These are phyloP conservation scores for Suhomyces terraborum DNA, from an alignment of 1,139 yeast genomes.

Conservation along the genomic window DNA sequence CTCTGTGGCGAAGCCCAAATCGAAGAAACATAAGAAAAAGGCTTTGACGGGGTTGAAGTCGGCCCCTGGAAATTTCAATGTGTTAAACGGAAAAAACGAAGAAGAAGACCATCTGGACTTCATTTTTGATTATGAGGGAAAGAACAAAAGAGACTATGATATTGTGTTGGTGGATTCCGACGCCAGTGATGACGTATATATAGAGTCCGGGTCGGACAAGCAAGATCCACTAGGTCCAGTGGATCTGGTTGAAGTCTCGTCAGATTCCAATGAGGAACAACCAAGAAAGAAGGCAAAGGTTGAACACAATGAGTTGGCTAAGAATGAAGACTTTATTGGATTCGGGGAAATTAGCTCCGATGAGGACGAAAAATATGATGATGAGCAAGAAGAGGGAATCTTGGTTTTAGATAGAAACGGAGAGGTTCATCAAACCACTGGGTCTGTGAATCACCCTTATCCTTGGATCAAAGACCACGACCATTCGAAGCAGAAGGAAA, in stretches of 20 bases:
- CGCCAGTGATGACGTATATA: conserved; percentile 31
- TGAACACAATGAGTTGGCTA: conserved; percentile 38
- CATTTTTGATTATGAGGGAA: conserved; percentile 24
- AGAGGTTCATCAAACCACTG: conserved; percentile 28
- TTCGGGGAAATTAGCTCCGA: conserved; percentile 55
- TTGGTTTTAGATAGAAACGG: conserved; percentile 25
- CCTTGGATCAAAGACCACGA: conserved; percentile 85
- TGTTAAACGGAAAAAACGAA: conserved; percentile 23
- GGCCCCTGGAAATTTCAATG: conserved; percentile 23
- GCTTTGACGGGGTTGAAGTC: conserved; percentile 14
- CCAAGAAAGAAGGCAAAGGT: conserved; percentile 16
- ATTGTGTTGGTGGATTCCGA: conserved; percentile 32
- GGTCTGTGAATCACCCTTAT: conserved; percentile 35
- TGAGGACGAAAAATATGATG: conserved; percentile 35
- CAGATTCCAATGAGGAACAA: conserved; percentile 19
- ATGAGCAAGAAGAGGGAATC: conserved; percentile 27
- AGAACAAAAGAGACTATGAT: conserved; percentile 20
- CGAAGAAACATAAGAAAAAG: conserved; percentile 25
- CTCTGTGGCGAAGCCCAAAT: conserved; percentile 19
- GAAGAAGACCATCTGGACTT: conserved; percentile 24
- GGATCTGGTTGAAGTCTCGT: conserved; percentile 29
- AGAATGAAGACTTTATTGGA: conserved; percentile 61
- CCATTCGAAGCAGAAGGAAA: conserved; percentile 71
- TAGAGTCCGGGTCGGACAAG: too few relatives aligned
- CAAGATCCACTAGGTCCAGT: too few relatives aligned